These are phyloP conservation scores for Rubus idaeus DNA, from an alignment of 306 rosid genomes.

Conservation along the genomic window DNA sequence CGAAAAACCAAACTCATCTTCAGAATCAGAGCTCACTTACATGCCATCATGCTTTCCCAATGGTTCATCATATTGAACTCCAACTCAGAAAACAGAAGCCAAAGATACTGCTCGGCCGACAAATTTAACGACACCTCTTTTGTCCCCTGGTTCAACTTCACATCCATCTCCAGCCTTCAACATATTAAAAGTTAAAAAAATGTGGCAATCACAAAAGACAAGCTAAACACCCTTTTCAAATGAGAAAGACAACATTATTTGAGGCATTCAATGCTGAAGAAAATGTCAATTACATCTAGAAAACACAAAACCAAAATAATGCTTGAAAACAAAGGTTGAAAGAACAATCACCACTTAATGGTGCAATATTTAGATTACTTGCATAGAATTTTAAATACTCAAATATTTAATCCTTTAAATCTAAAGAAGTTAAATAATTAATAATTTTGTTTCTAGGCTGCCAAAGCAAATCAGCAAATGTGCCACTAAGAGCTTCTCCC, in stretches of 20 bases:
- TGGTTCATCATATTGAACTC: constrained; percentile 95
- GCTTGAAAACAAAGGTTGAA: background rate
- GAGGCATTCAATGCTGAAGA: background rate
- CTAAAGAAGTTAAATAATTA: background rate
- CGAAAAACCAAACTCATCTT: background rate
- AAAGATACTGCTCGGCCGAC: constrained; percentile 74
- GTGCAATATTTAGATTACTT: background rate
- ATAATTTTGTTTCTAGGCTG: too few species aligned
- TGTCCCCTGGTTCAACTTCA: constrained; percentile 87
- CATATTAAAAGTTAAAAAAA: background rate
- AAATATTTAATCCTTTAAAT: background rate
- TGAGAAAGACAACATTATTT: background rate
- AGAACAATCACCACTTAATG: background rate
- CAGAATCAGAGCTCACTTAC: constrained; percentile 46
- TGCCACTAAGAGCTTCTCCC: too few species aligned
- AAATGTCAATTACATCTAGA: background rate
- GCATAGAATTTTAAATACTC: background rate
- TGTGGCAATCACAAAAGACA: background rate
- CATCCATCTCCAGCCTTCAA: constrained; percentile 88
- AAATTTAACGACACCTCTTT: constrained; percentile 75
- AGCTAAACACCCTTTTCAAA: background rate
- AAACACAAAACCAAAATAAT: background rate
- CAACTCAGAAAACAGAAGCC: constrained; percentile 93
- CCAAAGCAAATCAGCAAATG: too few species aligned
- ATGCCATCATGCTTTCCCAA: constrained; percentile 94